These are phyloP conservation scores for Zymoseptoria passerinii DNA, from an alignment of 2,329 filamentous ascomycete genomes.

Conservation along the genomic window DNA sequence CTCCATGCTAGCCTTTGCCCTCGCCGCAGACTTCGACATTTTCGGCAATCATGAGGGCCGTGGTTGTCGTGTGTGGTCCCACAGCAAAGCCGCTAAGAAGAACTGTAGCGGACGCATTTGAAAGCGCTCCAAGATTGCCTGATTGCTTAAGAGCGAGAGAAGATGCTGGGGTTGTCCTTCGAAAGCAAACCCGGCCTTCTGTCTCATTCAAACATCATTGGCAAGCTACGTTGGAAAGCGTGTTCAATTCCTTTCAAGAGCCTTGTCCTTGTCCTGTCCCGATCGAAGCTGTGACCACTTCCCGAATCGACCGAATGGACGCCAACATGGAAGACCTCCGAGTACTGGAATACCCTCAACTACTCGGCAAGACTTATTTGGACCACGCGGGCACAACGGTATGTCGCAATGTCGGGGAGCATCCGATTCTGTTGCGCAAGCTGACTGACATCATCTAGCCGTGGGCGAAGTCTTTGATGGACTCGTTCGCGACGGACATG, in stretches of 20 bases:
- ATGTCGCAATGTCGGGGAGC: not conserved
- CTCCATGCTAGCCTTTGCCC: not conserved
- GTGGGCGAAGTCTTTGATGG: slow-evolving; percentile 70
- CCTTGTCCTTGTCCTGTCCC: not conserved
- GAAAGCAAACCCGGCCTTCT: not conserved
- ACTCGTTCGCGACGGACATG: slow-evolving; percentile 67
- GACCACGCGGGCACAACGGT: slow-evolving; percentile 81
- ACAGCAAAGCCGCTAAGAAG: not conserved
- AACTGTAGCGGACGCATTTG: not conserved
- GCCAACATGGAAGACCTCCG: slow-evolving; percentile 39
- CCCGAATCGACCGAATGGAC: slow-evolving; percentile 18
- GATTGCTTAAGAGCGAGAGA: not conserved
- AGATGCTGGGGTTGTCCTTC: not conserved
- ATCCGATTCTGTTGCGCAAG: not conserved
- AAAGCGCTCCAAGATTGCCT: not conserved
- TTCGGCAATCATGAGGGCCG: not conserved
- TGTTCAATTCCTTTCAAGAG: not conserved
- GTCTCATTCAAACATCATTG: not conserved
- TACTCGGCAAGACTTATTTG: slow-evolving; percentile 50
- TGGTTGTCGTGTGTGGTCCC: not conserved
- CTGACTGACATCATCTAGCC: slow-evolving; percentile 27
- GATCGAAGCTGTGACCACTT: not conserved
- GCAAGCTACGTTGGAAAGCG: not conserved
- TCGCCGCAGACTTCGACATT: not conserved
- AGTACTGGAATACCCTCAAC: slow-evolving; percentile 39